These are phyloP conservation scores for Anacardium occidentale DNA, from an alignment of 345 rosid species.

Conservation along the genomic window DNA sequence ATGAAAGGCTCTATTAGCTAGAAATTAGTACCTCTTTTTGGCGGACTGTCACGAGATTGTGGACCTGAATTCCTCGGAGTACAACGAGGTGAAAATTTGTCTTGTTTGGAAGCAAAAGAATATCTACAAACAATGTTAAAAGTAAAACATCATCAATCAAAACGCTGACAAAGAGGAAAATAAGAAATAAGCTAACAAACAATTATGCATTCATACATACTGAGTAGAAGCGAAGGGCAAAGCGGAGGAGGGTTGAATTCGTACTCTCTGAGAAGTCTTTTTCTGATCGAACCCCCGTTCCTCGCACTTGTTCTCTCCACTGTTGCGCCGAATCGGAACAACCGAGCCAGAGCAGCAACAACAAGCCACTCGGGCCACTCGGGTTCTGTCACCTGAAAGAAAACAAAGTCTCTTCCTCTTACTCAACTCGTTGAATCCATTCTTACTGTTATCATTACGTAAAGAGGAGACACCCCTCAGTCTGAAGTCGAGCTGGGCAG, in stretches of 20 bases:
- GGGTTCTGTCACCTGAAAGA: conserved; percentile 16
- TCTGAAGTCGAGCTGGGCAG: conserved; percentile 57
- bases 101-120: conserved; percentile 65
- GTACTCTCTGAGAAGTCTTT: conserved; percentile 49
- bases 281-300: conserved; percentile 56
- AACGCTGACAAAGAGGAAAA: background rate
- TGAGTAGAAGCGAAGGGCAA: conserved; percentile 79
- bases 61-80: conserved; percentile 84
- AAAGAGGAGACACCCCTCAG: conserved; percentile 27
- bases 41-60: conserved; percentile 87
- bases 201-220: conserved; percentile 34
- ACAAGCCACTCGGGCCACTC: conserved; percentile 27
- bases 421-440: conserved; percentile 30
- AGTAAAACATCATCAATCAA: background rate
- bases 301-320: conserved; percentile 44
- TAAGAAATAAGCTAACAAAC: too few species aligned
- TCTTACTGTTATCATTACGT: conserved; percentile 9
- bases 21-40: conserved; percentile 69
- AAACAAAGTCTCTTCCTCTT: conserved; percentile 33
- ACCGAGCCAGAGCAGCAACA: conserved; percentile 65
- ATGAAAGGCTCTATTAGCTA: background rate
- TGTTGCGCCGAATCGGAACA: conserved; percentile 50
- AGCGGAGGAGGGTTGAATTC: conserved; percentile 56
- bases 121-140: conserved; percentile 45
- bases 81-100: conserved; percentile 76